Evolutionary conservation across 2,329 filamentous ascomycete genomes (phyloP).

Genomic region (Aureobasidium subglaciale): DNA sequence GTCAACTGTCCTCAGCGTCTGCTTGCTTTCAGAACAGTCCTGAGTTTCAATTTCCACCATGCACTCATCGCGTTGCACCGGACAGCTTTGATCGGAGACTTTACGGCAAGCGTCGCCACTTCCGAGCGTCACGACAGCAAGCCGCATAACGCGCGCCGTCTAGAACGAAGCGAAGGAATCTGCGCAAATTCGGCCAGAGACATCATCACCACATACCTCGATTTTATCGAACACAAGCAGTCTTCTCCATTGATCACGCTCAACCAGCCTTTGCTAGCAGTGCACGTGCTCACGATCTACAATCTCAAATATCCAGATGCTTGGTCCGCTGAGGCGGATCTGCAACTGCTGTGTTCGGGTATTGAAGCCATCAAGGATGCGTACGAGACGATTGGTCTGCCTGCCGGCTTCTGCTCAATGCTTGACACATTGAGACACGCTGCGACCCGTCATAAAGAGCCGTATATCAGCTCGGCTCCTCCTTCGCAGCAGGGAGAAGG

Average conservation of each 20-base stretch:
- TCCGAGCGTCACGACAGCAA: not conserved
- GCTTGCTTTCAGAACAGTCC: not conserved
- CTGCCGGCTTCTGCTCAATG: not conserved
- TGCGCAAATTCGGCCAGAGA: not conserved
- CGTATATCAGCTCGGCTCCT: no score
- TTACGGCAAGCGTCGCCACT: not conserved
- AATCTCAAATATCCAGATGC: no score
- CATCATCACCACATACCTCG: not conserved
- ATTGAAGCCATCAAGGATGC: not conserved
- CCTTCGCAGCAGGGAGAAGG: no score
- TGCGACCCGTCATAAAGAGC: not conserved
- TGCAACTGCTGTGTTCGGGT: not conserved
- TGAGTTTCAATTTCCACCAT: conserved; percentile 2
- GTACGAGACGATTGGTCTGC: not conserved
- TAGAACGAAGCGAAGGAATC: not conserved
- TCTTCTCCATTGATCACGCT: not conserved
- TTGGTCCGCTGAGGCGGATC: not conserved
- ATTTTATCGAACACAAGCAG: not conserved
- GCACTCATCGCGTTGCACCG: conserved; percentile 7
- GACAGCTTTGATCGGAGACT: not conserved
- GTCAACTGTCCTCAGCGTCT: conserved; percentile 16
- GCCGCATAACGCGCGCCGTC: not conserved
- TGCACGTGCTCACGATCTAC: not conserved
- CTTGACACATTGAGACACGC: not conserved
- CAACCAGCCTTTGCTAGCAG: not conserved